These are phyloP conservation scores for Vigna mungo DNA, from an alignment of 306 rosid genomes.

Conservation along the genomic window DNA sequence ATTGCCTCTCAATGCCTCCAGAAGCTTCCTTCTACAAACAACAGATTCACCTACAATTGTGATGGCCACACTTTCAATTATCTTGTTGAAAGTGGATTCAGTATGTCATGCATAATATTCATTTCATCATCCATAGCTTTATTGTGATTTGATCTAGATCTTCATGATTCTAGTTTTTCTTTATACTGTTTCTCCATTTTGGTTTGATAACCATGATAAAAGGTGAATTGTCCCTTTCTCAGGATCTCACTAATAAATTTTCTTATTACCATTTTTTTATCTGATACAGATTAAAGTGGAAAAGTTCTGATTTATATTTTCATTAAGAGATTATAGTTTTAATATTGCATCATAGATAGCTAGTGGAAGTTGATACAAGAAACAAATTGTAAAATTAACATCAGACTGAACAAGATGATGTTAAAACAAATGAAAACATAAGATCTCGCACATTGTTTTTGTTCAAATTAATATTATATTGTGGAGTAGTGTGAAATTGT, in stretches of 20 bases:
- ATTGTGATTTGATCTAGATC: slow-evolving; percentile 4
- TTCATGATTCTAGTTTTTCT: background rate
- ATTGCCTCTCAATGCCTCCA: slow-evolving; percentile 94
- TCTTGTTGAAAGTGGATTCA: slow-evolving; percentile 89
- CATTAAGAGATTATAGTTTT: background rate
- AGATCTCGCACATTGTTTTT: too few species aligned
- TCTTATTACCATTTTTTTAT: background rate
- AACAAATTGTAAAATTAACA: background rate
- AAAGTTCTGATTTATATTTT: background rate
- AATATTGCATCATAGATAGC: too few species aligned
- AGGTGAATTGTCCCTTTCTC: background rate
- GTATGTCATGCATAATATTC: slow-evolving; percentile 46
- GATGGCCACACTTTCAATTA: slow-evolving; percentile 98
- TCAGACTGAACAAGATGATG: background rate
- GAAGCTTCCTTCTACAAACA: slow-evolving; percentile 89
- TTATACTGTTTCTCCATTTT: too few species aligned
- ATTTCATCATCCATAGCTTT: background rate
- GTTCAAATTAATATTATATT: background rate
- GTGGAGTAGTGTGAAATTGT: background rate
- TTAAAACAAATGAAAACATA: background rate
- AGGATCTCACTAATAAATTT: background rate
- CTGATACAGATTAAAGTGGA: background rate
- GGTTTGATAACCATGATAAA: too few species aligned
- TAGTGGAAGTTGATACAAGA: background rate
- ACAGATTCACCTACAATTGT: slow-evolving; percentile 91